Evolutionary conservation across 345 rosid genomes (phyloP).

Genomic region (Hevea brasiliensis): DNA sequence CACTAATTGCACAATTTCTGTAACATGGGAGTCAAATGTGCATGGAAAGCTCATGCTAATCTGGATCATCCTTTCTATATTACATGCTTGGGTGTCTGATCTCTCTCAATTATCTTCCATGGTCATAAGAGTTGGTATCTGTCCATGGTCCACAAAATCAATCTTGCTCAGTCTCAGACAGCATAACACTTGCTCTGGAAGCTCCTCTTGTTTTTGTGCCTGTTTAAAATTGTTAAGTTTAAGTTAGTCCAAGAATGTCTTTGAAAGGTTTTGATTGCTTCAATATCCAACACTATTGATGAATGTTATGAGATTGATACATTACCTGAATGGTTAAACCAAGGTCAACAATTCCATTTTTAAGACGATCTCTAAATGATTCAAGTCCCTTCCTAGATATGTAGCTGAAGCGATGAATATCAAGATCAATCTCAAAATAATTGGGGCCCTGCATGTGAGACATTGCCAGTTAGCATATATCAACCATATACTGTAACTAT

Average conservation of each 20-base stretch:
- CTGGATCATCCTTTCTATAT: conserved; percentile 5
- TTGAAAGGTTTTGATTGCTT: too few species aligned
- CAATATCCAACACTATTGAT: too few species aligned
- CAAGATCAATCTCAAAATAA: conserved; percentile 93
- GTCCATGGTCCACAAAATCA: conserved; percentile 71
- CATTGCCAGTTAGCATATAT: neutral
- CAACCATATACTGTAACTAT: neutral
- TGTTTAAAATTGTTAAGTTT: conserved; percentile 21
- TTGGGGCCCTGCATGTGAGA: conserved; percentile 60
- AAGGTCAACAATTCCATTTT: conserved; percentile 69
- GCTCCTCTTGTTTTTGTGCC: conserved; percentile 95
- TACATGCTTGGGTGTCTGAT: neutral
- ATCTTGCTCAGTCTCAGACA: conserved; percentile 85
- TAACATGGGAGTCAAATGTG: too few species aligned
- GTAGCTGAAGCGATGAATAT: conserved; percentile 87
- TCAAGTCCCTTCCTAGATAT: conserved; percentile 92
- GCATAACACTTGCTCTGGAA: conserved; percentile 84
- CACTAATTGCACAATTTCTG: too few species aligned
- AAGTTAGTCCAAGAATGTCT: neutral
- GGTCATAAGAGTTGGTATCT: conserved; percentile 59
- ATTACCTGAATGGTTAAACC: conserved; percentile 90
- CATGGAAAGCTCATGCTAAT: neutral
- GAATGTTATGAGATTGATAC: neutral
- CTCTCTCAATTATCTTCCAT: conserved; percentile 36
- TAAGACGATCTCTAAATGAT: conserved; percentile 77